Evolutionary conservation across 257 asterid species (phyloP), one percentile per base, ranked within the genome.

Genomic region (Agastache rugosa): DNA sequence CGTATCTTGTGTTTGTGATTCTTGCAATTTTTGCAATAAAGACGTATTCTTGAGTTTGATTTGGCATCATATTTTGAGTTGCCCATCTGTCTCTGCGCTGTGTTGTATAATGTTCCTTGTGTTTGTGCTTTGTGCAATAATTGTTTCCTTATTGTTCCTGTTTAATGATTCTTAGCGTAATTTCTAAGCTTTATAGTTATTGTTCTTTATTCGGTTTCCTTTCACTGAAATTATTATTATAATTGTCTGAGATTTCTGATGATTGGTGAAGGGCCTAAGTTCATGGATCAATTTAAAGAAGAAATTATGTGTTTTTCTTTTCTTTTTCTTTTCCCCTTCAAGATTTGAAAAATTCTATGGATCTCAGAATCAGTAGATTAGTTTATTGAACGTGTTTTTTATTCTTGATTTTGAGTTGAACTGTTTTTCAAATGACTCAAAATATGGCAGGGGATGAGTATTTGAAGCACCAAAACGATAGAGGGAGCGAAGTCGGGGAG

Each of bases 391-490:
- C 51, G 67, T 56, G 71, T 44, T 68, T 67, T 1, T 10, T 51
- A 25, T 54, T 20, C 20, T 79, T 72, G 63, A 48, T 76, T 58
- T 66, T 53, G 81, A 48, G 53, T 61, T 82, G 75, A 75, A 63
- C 39, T 78, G 50, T 62, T 44, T 78, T 19, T 66, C 15, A 64
- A 76, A 69, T 82, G 82, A 71, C 77, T 77, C 72, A 35, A 79
- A 74, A 68, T 80, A 63, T 86, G 81, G 63, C 71, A 88, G 97
- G 88, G 41, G 83, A 85, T 71, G 89, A 82, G 62, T 84, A 79
- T 60, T 39, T 72, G 79, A 84, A 84, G 68, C 80, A 75, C 15
- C 69, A 71, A 11, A 63, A n/a, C n/a, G n/a, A n/a, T 54, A 55
- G 42, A 53, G 79, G 62, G 17, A 74, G 80, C 15, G 82, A 79